These are phyloP conservation scores for Filosporella fistucella DNA, from an alignment of 495 filamentous ascomycete species.

Conservation along the genomic window DNA sequence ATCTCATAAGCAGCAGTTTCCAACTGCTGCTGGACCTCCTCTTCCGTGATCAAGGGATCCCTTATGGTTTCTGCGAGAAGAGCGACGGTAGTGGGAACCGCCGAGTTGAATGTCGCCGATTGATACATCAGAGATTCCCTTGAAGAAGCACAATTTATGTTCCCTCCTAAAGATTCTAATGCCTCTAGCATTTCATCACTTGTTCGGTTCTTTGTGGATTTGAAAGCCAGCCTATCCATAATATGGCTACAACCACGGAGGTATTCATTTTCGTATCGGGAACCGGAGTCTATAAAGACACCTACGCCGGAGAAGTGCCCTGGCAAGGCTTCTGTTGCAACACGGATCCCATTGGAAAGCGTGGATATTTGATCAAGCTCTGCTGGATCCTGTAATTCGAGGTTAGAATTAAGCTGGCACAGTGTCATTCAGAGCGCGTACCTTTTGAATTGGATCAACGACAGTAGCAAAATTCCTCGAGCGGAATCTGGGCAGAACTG, in stretches of 20 bases:
- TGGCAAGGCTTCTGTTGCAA: slow-evolving; percentile 92
- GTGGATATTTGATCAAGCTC: slow-evolving; percentile 86
- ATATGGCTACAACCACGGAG: slow-evolving; percentile 92
- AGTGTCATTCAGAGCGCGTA: slow-evolving; percentile 1
- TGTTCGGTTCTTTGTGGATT: slow-evolving; percentile 71
- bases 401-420: not conserved
- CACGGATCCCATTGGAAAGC: slow-evolving; percentile 88
- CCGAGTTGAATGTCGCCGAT: slow-evolving; percentile 93
- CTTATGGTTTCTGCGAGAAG: slow-evolving; percentile 93
- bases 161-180: slow-evolving; percentile 83
- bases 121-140: slow-evolving; percentile 98
- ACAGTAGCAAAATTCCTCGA: slow-evolving; percentile 24
- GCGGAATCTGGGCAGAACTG: slow-evolving; percentile 14
- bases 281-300: slow-evolving; percentile 95
- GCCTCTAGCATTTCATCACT: slow-evolving; percentile 83
- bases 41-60: slow-evolving; percentile 82
- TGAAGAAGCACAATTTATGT: slow-evolving; percentile 93
- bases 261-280: slow-evolving; percentile 83
- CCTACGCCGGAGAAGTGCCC: slow-evolving; percentile 94
- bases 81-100: slow-evolving; percentile 76
- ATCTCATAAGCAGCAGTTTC: slow-evolving; percentile 94
- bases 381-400: slow-evolving; percentile 64
- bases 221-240: slow-evolving; percentile 93
- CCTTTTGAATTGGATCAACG: slow-evolving; percentile 25
- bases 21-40: slow-evolving; percentile 82